Evolutionary conservation across 1,284 basidiomycete genomes (phyloP).

Genomic region (Heimioporus retisporus): DNA sequence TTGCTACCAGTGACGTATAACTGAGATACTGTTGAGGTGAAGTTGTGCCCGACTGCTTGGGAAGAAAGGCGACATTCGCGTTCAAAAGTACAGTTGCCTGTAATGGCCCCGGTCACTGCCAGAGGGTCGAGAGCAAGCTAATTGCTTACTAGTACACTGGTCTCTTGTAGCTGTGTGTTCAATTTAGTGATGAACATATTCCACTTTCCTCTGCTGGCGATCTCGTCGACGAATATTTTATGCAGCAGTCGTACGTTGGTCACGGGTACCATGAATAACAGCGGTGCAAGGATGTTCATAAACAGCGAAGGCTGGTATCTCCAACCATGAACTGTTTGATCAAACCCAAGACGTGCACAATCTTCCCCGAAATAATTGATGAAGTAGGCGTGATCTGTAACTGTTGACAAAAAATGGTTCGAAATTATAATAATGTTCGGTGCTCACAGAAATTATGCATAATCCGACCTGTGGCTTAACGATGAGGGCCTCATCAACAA

Average conservation of each 20-base stretch:
- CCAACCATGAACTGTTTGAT: conserved; percentile 53
- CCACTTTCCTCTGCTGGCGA: conserved; percentile 44
- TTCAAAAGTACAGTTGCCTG: conserved; percentile 54
- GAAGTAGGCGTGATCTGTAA: conserved; percentile 53
- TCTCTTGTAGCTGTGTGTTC: conserved; percentile 45
- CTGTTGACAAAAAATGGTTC: neutral
- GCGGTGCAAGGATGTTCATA: conserved; percentile 45
- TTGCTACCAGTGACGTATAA: conserved; percentile 52
- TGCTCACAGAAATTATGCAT: conserved; percentile 59
- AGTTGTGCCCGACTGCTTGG: conserved; percentile 42
- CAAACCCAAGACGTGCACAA: conserved; percentile 58
- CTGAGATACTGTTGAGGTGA: conserved; percentile 45
- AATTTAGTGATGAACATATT: conserved; percentile 43
- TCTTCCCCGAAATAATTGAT: conserved; percentile 64
- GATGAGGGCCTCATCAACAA: neutral
- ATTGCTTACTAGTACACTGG: conserved; percentile 43
- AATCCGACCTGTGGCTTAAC: conserved; percentile 47
- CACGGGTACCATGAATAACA: conserved; percentile 57
- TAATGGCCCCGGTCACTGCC: neutral
- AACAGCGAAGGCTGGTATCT: conserved; percentile 41
- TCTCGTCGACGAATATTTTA: conserved; percentile 50
- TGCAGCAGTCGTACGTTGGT: conserved; percentile 52
- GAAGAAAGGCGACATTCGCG: conserved; percentile 53
- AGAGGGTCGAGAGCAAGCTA: too few relatives aligned
- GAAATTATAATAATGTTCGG: neutral